These are phyloP conservation scores for Pinus tabuliformis DNA, from an alignment of 75 land plant species.

Conservation along the genomic window DNA sequence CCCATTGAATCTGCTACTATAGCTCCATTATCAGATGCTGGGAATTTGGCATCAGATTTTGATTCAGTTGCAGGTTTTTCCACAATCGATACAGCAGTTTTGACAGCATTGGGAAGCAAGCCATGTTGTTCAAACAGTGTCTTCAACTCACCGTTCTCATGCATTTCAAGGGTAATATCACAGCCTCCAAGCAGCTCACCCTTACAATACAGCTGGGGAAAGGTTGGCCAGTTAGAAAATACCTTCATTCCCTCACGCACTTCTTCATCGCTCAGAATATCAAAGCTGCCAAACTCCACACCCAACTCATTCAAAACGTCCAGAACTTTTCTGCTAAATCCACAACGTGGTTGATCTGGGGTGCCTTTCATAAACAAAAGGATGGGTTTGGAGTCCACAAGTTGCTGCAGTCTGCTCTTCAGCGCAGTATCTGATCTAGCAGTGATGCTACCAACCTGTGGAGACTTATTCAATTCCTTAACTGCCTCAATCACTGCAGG, in stretches of 20 bases:
- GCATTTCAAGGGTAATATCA: conserved; percentile 83
- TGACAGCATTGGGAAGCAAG: not conserved
- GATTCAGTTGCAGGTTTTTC: not conserved
- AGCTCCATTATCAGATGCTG: conserved; percentile 15
- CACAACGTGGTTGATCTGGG: conserved; percentile 78
- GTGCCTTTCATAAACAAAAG: conserved; percentile 93
- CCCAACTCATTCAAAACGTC: conserved; percentile 61
- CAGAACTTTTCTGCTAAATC: conserved; percentile 83
- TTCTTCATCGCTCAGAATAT: conserved; percentile 65
- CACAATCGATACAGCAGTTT: not conserved
- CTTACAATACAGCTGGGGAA: conserved; percentile 85
- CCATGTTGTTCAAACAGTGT: conserved; percentile 55
- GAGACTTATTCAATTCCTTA: conserved; percentile 36
- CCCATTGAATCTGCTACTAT: conserved; percentile 38
- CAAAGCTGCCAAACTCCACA: conserved; percentile 79
- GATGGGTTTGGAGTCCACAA: conserved; percentile 58
- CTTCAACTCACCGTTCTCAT: conserved; percentile 75
- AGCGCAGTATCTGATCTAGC: conserved; percentile 19
- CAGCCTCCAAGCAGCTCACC: conserved; percentile 89
- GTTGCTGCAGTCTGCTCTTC: conserved; percentile 46
- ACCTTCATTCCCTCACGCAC: conserved; percentile 85
- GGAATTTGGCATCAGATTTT: not conserved
- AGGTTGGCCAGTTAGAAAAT: conserved; percentile 89
- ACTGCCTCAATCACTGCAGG: conserved; percentile 61
- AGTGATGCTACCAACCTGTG: conserved; percentile 9